Base-by-base conservation (phyloP, 2,329 filamentous ascomycete genomes). In the Sphaerulina populicola region DNA sequence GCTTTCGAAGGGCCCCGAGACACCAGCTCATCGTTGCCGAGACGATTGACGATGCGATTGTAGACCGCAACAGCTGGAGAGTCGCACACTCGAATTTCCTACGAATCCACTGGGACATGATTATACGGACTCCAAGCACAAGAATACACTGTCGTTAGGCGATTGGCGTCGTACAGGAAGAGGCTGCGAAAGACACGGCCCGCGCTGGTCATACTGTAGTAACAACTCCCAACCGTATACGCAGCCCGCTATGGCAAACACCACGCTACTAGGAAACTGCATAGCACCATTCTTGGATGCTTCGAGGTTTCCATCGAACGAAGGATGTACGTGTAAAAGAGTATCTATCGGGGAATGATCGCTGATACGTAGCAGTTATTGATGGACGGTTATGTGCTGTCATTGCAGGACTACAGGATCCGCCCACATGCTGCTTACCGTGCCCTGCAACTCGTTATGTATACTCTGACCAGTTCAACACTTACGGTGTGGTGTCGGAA, bases 401-500 rank as follows among this genome's bases (percentile, higher is more conserved):
- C 0, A 59, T 77, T 8, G 57, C 68, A 7, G 50, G 62, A 4
- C 58, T 78, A 21, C 65, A 72, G 5, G 68, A 71, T 9, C 74
- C 74, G 33, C 60, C 82, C 4, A 74, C 74, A 33, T 98, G 93
- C 68, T 98, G 93, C 68, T 70, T 98, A 51, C 93, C 93, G 55
- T 98, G 93, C 68, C 93, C 93, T 30, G 76, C 87, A 63, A 85
- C 86, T 9, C 80, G 91, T 51, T 97, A 85, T 83, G 70, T 79
- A 38, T 85, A 84, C 60, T 74, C 76, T 18, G 71, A 79, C 53
- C 71, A 78, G 18, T 78, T 82, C 61, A 64, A 71, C 35, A 69
- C 70, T 30, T 74, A 88, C 61, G 83, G 82, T 18, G 69, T 74
- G 43, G 79, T 80, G 11, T 82, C 88, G n/a, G 86, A 88, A 68